Conservation (phyloP, 805 yeast genomes). For the Torulaspora franciscae region DNA sequence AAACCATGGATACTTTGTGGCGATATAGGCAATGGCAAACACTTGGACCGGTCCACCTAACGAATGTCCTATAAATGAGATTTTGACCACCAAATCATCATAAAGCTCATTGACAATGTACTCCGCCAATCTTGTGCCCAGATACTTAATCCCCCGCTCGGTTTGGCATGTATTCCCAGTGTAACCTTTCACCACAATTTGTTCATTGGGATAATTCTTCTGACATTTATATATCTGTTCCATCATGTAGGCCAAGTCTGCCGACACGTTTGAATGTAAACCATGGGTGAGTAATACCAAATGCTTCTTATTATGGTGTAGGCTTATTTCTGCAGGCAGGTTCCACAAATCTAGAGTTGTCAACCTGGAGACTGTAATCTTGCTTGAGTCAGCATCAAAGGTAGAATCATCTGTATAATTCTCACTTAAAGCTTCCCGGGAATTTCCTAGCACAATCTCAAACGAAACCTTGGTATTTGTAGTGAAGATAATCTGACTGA, state of each 20-base stretch:
- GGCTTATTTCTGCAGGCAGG: conserved; percentile 39
- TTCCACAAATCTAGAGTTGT: conserved; percentile 72
- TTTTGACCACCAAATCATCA: conserved; percentile 43
- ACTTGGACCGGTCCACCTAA: conserved; percentile 76
- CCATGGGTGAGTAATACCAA: conserved; percentile 74
- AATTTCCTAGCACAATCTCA: conserved; percentile 51
- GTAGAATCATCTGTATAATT: conserved; percentile 23
- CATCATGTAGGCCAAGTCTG: conserved; percentile 70
- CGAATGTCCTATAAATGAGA: conserved; percentile 76
- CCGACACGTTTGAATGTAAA: conserved; percentile 66
- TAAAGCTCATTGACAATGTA: conserved; percentile 48
- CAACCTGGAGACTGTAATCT: conserved; percentile 46
- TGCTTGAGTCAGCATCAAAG: conserved; percentile 32
- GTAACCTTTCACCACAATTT: conserved; percentile 59
- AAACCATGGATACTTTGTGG: conserved; percentile 63
- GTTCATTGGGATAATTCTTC: conserved; percentile 38
- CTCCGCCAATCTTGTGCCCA: conserved; percentile 70
- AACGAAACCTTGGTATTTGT: conserved; percentile 56
- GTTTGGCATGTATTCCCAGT: conserved; percentile 72
- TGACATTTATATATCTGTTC: conserved; percentile 54
- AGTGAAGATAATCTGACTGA: conserved; percentile 67
- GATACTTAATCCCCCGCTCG: conserved; percentile 68
- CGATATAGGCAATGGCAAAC: conserved; percentile 69
- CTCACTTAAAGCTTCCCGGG: conserved; percentile 29
- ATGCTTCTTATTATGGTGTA: conserved; percentile 46